Evolutionary conservation across 2,329 filamentous ascomycete genomes (phyloP).

Genomic region (Fusarium clavum): DNA sequence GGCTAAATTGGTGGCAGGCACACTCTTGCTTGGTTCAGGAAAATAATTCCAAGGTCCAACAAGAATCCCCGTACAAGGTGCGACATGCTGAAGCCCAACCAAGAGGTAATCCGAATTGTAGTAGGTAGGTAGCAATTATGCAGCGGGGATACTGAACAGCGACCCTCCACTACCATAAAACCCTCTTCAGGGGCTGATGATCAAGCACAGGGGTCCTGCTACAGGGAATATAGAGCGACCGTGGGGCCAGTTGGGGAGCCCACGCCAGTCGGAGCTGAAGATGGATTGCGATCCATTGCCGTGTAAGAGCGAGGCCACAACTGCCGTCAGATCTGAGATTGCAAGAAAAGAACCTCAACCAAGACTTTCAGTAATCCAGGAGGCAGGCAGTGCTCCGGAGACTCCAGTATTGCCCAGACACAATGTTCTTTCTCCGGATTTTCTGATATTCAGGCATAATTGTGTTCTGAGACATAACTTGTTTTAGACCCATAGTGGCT

Average conservation of each 20-base stretch:
- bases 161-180: conserved; percentile 23
- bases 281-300: conserved; percentile 2
- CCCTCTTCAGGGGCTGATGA: conserved; percentile 31
- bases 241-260: conserved; percentile 1
- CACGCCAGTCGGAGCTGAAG: conserved; percentile 8
- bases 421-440: background rate
- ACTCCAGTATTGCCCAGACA: background rate
- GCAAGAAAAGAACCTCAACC: background rate
- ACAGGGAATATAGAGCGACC: conserved; percentile 19
- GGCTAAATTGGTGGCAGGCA: conserved; percentile 17
- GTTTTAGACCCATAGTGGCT: conserved; percentile 38
- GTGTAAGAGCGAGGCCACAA: conserved; percentile 19
- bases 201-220: conserved; percentile 32
- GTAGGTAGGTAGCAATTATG: conserved; percentile 10
- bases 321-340: conserved; percentile 5
- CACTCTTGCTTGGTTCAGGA: conserved; percentile 16
- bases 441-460: conserved; percentile 25
- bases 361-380: background rate
- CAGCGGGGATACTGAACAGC: conserved; percentile 25
- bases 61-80: conserved; percentile 13
- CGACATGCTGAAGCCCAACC: conserved; percentile 27
- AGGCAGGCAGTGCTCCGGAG: conserved; percentile 11
- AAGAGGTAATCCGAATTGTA: conserved; percentile 28
- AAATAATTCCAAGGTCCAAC: conserved; percentile 2
- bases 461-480: conserved; percentile 18